Evolutionary conservation across 495 filamentous ascomycete species (phyloP), one percentile per base, ranked within the genome.

Genomic region (Aspergillus nanangensis): DNA sequence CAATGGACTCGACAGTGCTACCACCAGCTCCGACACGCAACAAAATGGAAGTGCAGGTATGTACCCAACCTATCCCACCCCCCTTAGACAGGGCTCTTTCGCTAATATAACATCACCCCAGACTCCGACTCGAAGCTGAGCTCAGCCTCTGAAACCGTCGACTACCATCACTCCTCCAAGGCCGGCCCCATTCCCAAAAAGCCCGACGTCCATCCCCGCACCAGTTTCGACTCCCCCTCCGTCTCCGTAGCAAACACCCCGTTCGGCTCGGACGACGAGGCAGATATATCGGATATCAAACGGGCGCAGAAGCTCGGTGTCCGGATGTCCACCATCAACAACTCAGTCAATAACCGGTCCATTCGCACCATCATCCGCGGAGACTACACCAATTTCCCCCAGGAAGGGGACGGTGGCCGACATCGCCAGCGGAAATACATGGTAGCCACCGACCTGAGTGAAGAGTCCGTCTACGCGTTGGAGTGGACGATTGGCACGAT

Each of bases 401-500:
- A 86, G 39, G 86, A 88, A 45, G 83, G 85, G 7, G 84, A 92
- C 23, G 78, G 84, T 7, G 83, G 88, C 18, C 71, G 75, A 25
- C 79, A 84, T 13, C 79, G 88, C 9, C 80, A 88, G 36, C 78
- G 93, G 8, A 91, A 89, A 41, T 98, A 96, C 61, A 69, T 98
- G 5, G 88, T 96, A 8, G 90, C 93, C 8, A 95, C 89, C 1
- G 93, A 97, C 63, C 66, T 96, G 24, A 95, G 88, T 53, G 87
- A 90, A 33, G 93, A 98, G 69, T 91, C 91, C 3, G 86, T 88
- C 8, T 90, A 96, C 62, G 93, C 93, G 8, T 69, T 97, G 21
- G 93, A 97, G 61, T 98, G 92, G 91, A 94, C 90, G 0, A 91
- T 98, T 41, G 93, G 93, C 32, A 95, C 89, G 3, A 86, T 97